Conservation (phyloP, 1,284 basidiomycete species). For the Quambalaria eucalypti region DNA sequence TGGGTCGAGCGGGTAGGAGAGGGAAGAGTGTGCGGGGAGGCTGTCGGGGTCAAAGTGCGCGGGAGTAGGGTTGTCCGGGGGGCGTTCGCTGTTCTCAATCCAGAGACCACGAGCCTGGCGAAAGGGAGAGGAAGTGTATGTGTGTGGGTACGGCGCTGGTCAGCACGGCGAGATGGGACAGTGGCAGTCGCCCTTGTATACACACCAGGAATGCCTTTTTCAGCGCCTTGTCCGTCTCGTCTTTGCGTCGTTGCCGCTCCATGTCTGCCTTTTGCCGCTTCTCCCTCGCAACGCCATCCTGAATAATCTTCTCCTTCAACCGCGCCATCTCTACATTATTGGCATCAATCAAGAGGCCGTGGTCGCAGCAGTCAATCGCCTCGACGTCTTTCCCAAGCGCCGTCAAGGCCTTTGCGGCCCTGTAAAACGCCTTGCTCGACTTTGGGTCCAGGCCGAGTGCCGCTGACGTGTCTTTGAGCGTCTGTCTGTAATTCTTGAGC, state of each 20-base stretch:
- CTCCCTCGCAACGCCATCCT: conserved; percentile 52
- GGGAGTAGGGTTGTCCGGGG: conserved; percentile 55
- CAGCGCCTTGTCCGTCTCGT: conserved; percentile 52
- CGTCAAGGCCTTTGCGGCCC: conserved; percentile 30
- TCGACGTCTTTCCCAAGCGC: conserved; percentile 26
- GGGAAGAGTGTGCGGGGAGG: conserved; percentile 27
- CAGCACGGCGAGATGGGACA: too few species aligned
- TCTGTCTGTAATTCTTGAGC: conserved; percentile 77
- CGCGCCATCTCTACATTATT: conserved; percentile 19
- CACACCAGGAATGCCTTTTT: conserved; percentile 59
- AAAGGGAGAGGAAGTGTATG: background rate
- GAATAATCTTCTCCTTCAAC: conserved; percentile 19
- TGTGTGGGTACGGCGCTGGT: too few species aligned
- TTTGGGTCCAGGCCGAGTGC: conserved; percentile 54
- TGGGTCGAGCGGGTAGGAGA: conserved; percentile 20
- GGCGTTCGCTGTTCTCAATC: conserved; percentile 35
- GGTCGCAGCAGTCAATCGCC: conserved; percentile 26
- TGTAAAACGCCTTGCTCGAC: conserved; percentile 39
- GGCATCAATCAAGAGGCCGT: conserved; percentile 14
- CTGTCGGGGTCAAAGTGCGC: conserved; percentile 51
- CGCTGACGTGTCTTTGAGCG: conserved; percentile 70
- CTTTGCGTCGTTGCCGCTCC: conserved; percentile 52
- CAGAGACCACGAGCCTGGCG: conserved; percentile 31
- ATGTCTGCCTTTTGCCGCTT: conserved; percentile 49
- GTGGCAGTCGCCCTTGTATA: conserved; percentile 14